Evolutionary conservation across 305 asterid species (phyloP), one percentile per base, ranked within the genome.

Genomic region (Rubia peregrina): DNA sequence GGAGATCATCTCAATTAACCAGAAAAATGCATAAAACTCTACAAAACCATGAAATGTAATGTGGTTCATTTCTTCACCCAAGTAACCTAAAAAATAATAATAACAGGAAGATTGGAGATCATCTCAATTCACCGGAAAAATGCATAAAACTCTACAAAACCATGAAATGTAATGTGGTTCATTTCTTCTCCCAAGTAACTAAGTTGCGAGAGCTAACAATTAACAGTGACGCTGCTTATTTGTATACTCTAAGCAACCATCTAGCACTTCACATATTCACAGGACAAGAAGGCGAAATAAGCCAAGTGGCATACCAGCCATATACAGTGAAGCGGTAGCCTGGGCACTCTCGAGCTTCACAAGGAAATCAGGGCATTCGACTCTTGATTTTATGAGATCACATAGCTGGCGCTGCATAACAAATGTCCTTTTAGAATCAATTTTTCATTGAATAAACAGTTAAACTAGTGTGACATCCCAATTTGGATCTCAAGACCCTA

Each of bases 311-410:
- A 77, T 90, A 90, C 96, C 96, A 46, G 85, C 67, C 33, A 81
- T 68, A 72, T 74, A 83, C 68, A 80, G 89, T 11, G 92, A 85
- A 85, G 74, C 79, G 53, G 93, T 81, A 56, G 89, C 94, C 79
- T 86, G 92, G 53, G 92, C 88, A 61, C 70, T 80, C 80, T 86
- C 95, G 69, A 93, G 82, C 84, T 89, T 90, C 90, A 84, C 82
- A 76, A 93, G 89, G 81, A 90, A 90, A 84, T 93, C 96, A 68
- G 86, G 82, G 78, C 95, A 74, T 70, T 86, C 95, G 74, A 90
- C 84, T 77, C 90, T 84, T 61, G 97, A 90, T 80, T 93, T 84
- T 75, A 93, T 79, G 73, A 93, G 90, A 80, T 80, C 83, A 44
- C 89, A 86, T 56, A 89, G 79, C 98, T 93, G 95, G 22, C 59